Conservation (phyloP, 345 rosid genomes). For the Passiflora organensis region DNA sequence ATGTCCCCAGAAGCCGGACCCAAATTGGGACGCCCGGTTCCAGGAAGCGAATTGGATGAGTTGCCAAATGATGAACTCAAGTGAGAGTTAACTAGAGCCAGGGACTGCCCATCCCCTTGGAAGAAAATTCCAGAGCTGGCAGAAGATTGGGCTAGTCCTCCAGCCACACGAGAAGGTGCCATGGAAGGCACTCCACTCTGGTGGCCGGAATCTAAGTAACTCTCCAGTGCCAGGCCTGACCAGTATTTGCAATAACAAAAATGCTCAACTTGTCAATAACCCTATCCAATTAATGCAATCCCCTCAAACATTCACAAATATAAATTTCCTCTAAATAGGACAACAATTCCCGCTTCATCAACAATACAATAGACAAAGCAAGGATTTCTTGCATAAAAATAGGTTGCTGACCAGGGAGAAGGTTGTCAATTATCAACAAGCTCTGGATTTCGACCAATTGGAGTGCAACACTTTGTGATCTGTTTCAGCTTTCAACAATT, state of each 20-base stretch:
- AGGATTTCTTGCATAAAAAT: slow-evolving; percentile 14
- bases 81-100: slow-evolving; percentile 77
- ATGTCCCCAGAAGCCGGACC: slow-evolving; percentile 77
- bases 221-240: slow-evolving; percentile 65
- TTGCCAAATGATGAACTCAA: slow-evolving; percentile 76
- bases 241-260: slow-evolving; percentile 23
- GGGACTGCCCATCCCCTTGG: slow-evolving; percentile 94
- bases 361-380: slow-evolving; percentile 19
- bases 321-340: slow-evolving; percentile 10
- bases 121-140: slow-evolving; percentile 90
- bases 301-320: slow-evolving; percentile 4
- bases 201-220: slow-evolving; percentile 59
- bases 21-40: slow-evolving; percentile 61
- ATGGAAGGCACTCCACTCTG: slow-evolving; percentile 50
- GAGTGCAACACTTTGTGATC: slow-evolving; percentile 27
- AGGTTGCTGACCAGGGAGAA: slow-evolving; percentile 19
- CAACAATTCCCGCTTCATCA: slow-evolving; percentile 23
- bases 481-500: slow-evolving; percentile 37
- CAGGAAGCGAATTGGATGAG: slow-evolving; percentile 67
- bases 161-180: slow-evolving; percentile 80
- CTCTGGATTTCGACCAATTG: slow-evolving; percentile 26
- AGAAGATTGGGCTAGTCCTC: slow-evolving; percentile 80
- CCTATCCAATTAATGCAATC: slow-evolving; percentile 11
- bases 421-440: slow-evolving; percentile 16
- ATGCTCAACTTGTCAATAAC: slow-evolving; percentile 26